phyloP scores from a whole-genome alignment of 2,329 filamentous ascomycete species.

The Endoconidiophora polonica region DNA sequence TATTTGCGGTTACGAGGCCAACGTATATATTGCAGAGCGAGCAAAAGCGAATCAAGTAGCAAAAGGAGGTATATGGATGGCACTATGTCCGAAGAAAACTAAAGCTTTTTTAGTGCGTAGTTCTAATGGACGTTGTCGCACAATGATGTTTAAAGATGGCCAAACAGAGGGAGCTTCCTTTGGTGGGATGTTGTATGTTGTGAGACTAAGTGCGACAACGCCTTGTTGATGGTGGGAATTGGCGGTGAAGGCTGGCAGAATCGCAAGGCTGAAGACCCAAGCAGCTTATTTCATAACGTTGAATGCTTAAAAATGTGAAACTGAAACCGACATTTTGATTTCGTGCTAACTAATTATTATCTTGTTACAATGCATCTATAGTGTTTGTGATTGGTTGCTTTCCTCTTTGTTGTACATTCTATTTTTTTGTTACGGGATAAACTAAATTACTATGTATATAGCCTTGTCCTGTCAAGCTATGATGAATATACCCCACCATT shows the following conservation, averaged over 20 bases:
- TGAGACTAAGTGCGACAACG: neutral
- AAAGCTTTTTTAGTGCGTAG: constrained; percentile 9
- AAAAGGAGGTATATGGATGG: constrained; percentile 9
- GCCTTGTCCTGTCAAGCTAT: no score
- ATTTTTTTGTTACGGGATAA: no score
- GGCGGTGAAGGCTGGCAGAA: constrained; percentile 10
- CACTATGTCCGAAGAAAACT: constrained; percentile 10
- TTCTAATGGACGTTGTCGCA: neutral
- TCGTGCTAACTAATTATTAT: no score
- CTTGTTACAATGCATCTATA: no score
- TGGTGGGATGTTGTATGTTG: constrained; percentile 11
- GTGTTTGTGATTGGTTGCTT: no score
- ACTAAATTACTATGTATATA: no score
- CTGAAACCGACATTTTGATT: no score
- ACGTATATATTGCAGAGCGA: neutral
- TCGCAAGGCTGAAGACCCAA: neutral
- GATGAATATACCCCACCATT: no score
- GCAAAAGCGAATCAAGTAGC: constrained; percentile 11
- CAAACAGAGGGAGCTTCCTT: neutral
- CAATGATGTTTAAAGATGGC: neutral
- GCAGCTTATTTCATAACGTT: no score
- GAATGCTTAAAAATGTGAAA: no score
- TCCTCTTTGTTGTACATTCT: no score
- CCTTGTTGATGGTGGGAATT: neutral
- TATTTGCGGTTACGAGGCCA: neutral